Evolutionary conservation across 2,329 filamentous ascomycete genomes (phyloP).

Genomic region (Xylariaceae sp.): DNA sequence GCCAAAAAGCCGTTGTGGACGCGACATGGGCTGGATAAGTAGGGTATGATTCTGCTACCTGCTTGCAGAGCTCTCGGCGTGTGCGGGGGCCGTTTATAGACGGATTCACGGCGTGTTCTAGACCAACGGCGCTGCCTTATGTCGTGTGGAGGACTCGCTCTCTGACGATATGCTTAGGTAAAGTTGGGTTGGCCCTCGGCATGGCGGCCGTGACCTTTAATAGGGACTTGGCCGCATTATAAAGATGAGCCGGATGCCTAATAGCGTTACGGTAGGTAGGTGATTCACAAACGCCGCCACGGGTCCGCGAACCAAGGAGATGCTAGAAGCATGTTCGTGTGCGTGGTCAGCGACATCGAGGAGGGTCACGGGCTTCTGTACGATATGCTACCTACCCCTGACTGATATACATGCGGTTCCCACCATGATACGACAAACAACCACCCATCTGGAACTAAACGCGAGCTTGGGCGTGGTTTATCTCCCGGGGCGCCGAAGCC

Average conservation of each 20-base stretch:
- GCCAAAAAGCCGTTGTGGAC: conserved; percentile 1
- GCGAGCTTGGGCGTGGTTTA: not conserved
- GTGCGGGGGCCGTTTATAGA: conserved; percentile 15
- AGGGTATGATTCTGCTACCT: conserved; percentile 11
- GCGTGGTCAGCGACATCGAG: too few relatives aligned
- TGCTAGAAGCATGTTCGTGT: too few relatives aligned
- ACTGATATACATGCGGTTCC: not conserved
- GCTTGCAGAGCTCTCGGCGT: not conserved
- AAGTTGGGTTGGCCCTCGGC: not conserved
- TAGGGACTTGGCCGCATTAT: not conserved
- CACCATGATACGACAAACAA: not conserved
- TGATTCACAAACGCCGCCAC: too few relatives aligned
- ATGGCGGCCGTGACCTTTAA: not conserved
- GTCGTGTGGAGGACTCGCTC: conserved; percentile 12
- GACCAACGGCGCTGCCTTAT: conserved; percentile 12
- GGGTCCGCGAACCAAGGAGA: too few relatives aligned
- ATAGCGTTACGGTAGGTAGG: too few relatives aligned
- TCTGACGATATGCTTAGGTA: conserved; percentile 11
- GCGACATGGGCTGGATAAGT: conserved; percentile 4
- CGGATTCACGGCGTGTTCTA: conserved; percentile 10
- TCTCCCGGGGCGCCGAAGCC: conserved; percentile 16
- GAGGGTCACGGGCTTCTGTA: too few relatives aligned
- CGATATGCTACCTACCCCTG: too few relatives aligned
- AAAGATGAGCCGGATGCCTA: not conserved
- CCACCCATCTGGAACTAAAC: not conserved